These are phyloP conservation scores for Fusarium longipes DNA, from an alignment of 2,329 filamentous ascomycete species.

Conservation along the genomic window DNA sequence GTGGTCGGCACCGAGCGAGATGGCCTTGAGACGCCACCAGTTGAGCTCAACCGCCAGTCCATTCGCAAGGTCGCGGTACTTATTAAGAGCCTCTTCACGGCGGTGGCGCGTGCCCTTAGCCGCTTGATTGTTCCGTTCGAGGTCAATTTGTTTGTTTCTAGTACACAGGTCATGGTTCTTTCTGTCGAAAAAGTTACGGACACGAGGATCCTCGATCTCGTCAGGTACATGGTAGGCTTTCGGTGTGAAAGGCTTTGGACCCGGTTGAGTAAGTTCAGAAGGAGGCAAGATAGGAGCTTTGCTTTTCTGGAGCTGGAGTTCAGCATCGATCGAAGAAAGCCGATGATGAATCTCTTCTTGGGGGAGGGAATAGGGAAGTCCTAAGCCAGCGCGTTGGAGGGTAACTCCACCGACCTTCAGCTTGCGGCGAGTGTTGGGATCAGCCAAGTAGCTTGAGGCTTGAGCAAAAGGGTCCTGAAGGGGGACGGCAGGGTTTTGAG, in stretches of 20 bases:
- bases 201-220: not conserved
- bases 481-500: not conserved
- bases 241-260: not conserved
- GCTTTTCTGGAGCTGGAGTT: slow-evolving; percentile 37
- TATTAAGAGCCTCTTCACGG: slow-evolving; percentile 45
- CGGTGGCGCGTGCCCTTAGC: slow-evolving; percentile 52
- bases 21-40: slow-evolving; percentile 47
- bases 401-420: not conserved
- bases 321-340: slow-evolving; percentile 30
- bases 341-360: slow-evolving; percentile 35
- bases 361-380: not conserved
- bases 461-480: too few species aligned
- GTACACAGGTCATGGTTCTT: slow-evolving; percentile 27
- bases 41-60: slow-evolving; percentile 41
- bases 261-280: slow-evolving; percentile 35
- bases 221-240: slow-evolving; percentile 25
- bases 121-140: slow-evolving; percentile 53
- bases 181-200: slow-evolving; percentile 13
- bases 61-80: slow-evolving; percentile 40
- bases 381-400: not conserved
- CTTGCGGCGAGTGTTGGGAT: not conserved
- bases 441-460: not conserved
- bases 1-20: slow-evolving; percentile 40
- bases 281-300: slow-evolving; percentile 48
- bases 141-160: slow-evolving; percentile 46